Evolutionary conservation across 1,139 yeast species (phyloP).

Genomic region (Eremothecium gossypii): DNA sequence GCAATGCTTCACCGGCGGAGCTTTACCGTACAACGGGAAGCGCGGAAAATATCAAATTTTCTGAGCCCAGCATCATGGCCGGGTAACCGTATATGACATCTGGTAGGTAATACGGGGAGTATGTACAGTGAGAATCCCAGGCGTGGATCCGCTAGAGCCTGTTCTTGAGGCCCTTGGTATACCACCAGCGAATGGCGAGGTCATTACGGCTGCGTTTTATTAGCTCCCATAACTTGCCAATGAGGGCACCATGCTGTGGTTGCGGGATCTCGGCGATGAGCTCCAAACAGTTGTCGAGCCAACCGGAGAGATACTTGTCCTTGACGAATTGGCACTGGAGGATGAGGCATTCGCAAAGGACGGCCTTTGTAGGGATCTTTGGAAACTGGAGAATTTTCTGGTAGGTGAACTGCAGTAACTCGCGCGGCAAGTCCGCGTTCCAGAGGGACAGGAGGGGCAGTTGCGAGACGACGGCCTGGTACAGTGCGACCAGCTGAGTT

Average conservation of each 20-base stretch:
- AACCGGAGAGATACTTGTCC: constrained; percentile 10
- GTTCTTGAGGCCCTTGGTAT: constrained; percentile 3
- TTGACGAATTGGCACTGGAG: constrained; percentile 14
- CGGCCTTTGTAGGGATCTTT: constrained; percentile 7
- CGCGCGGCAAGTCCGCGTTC: constrained; percentile 15
- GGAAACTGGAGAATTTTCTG: constrained; percentile 12
- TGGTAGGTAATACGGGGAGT: background rate
- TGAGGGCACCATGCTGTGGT: constrained; percentile 1
- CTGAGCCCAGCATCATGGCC: too few relatives aligned
- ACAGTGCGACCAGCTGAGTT: constrained; percentile 16
- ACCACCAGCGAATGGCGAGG: constrained; percentile 17
- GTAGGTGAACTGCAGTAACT: constrained; percentile 18
- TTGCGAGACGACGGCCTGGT: constrained; percentile 11
- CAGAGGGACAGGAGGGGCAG: constrained; percentile 9
- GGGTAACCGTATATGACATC: too few relatives aligned
- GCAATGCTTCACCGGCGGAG: too few relatives aligned
- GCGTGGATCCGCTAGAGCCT: background rate
- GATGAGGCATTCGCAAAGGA: constrained; percentile 18
- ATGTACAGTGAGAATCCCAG: background rate
- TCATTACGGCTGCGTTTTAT: constrained; percentile 13
- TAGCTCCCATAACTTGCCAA: constrained; percentile 17
- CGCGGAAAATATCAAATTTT: too few relatives aligned
- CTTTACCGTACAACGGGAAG: too few relatives aligned
- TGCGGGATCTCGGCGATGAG: constrained; percentile 5
- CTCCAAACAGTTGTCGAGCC: constrained; percentile 16